A percentile compares a stretch with the other conserved stretches of the same genome.
phyloP scores from a whole-genome alignment of 1,284 basidiomycete species.

The Megacollybia platyphylla region DNA sequence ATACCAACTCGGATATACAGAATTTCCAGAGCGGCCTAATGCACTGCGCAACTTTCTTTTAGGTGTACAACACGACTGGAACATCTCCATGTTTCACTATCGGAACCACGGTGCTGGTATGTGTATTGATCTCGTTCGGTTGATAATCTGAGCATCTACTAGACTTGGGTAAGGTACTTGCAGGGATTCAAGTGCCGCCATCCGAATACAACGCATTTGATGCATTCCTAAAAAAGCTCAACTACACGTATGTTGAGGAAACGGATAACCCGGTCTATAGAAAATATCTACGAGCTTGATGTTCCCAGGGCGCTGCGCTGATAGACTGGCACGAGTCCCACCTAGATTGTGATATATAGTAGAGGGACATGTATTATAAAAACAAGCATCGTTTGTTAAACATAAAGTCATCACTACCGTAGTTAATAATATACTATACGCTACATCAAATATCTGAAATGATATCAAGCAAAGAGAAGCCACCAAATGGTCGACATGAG shows the following conservation, averaged over 20 bases:
- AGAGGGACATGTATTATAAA: no score
- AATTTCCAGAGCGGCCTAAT: slow-evolving; percentile 93
- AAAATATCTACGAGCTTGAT: slow-evolving; percentile 32
- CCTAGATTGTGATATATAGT: no score
- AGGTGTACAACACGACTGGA: slow-evolving; percentile 80
- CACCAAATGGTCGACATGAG: slow-evolving; percentile 7
- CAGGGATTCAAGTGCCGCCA: slow-evolving; percentile 85
- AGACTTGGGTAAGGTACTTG: slow-evolving; percentile 88
- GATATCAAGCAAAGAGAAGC: background rate
- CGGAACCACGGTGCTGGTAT: slow-evolving; percentile 90
- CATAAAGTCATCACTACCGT: no score
- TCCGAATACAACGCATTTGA: slow-evolving; percentile 8
- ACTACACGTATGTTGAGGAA: slow-evolving; percentile 80
- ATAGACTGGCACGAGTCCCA: no score
- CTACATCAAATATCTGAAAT: background rate
- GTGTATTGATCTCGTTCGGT: slow-evolving; percentile 14
- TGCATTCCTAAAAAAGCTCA: slow-evolving; percentile 10
- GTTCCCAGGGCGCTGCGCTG: no score
- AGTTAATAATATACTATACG: no score
- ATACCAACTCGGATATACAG: slow-evolving; percentile 25
- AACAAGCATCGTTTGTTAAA: no score
- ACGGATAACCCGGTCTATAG: slow-evolving; percentile 84
- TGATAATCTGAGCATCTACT: slow-evolving; percentile 5
- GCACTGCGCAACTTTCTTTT: slow-evolving; percentile 85
- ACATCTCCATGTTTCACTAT: slow-evolving; percentile 95